These are phyloP conservation scores for Neopestalotiopsis clavispora DNA, from an alignment of 2,329 filamentous ascomycete genomes.

Conservation along the genomic window DNA sequence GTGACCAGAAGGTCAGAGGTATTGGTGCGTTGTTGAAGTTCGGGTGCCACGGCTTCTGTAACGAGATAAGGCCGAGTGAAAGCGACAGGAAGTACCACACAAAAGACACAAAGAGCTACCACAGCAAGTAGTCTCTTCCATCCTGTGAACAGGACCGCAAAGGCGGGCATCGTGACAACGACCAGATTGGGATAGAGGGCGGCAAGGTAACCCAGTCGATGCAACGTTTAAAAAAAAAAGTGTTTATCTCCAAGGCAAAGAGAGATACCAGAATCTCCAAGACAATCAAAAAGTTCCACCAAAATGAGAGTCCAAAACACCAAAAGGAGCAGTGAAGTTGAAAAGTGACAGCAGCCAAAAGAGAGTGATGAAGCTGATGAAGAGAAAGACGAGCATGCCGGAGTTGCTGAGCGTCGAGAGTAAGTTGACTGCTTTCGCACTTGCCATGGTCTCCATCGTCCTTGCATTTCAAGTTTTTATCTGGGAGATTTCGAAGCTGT, in stretches of 20 bases:
- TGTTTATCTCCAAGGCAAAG: constrained; percentile 18
- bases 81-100: constrained; percentile 22
- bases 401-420: background rate
- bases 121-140: constrained; percentile 25
- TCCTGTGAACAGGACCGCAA: constrained; percentile 20
- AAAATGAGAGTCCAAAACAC: constrained; percentile 37
- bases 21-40: background rate
- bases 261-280: constrained; percentile 7
- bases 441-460: background rate
- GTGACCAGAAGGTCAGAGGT: background rate
- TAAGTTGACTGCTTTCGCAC: background rate
- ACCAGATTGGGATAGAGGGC: background rate
- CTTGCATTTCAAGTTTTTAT: background rate
- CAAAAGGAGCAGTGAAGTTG: constrained; percentile 29
- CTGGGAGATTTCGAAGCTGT: background rate
- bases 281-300: constrained; percentile 30
- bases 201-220: background rate
- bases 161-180: background rate
- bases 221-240: constrained; percentile 16
- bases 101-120: constrained; percentile 23
- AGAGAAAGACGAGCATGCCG: background rate
- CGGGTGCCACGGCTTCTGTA: background rate
- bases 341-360: constrained; percentile 24
- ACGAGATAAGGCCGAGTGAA: constrained; percentile 8
- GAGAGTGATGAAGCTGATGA: constrained; percentile 19